Percentiles rank a stretch among this genome's conserved stretches.
phyloP scores from a whole-genome alignment of 306 rosid species.

The Castanopsis chinensis region DNA sequence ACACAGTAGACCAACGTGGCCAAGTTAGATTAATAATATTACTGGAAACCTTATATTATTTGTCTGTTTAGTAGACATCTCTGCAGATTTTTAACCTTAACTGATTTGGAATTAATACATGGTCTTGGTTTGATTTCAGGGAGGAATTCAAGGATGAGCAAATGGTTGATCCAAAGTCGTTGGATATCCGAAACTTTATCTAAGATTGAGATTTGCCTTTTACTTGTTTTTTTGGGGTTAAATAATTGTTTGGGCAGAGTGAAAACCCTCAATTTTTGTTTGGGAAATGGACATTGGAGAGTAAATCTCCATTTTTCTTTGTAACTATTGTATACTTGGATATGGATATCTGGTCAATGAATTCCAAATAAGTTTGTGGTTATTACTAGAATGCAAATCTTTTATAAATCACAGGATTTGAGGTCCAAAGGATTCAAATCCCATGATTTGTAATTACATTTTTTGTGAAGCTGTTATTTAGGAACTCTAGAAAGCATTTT shows the following conservation, averaged over 20 bases:
- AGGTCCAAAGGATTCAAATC: background rate
- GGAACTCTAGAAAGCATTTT: background rate
- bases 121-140: conserved; percentile 45
- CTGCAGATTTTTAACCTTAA: background rate
- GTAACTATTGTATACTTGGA: background rate
- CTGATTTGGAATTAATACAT: background rate
- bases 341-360: background rate
- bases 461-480: background rate
- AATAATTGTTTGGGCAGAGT: conserved; percentile 32
- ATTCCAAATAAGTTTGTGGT: background rate
- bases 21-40: background rate
- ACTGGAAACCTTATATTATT: background rate
- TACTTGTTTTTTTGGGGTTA: conserved; percentile 14
- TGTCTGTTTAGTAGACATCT: background rate
- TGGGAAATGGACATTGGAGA: conserved; percentile 30
- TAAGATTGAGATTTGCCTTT: conserved; percentile 19
- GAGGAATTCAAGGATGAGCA: conserved; percentile 95
- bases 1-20: background rate
- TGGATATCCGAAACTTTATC: conserved; percentile 89
- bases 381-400: background rate
- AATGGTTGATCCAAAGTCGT: conserved; percentile 55
- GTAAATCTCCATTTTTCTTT: conserved; percentile 31
- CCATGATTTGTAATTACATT: background rate
- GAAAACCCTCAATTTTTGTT: conserved; percentile 32
- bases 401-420: background rate